Evolutionary conservation across 140 eudicot genomes (phyloP).

Genomic region (Bidens hawaiensis): DNA sequence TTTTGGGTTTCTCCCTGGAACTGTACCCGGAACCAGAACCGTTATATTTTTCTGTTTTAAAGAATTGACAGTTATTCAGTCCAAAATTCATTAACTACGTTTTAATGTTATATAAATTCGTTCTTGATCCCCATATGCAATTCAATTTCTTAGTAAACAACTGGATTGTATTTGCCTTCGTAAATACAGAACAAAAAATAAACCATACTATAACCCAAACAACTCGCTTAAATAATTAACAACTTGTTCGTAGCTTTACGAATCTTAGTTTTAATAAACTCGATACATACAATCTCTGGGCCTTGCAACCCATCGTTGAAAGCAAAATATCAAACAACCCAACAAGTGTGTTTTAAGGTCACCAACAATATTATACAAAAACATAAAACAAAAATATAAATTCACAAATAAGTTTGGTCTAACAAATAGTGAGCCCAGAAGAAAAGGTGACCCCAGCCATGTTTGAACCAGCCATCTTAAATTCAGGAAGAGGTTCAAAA

Average conservation of each 20-base stretch:
- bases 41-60: too few species aligned
- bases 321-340: not conserved
- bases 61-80: too few species aligned
- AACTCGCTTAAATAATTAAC: too few species aligned
- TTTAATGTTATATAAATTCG: too few species aligned
- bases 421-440: conserved; percentile 49
- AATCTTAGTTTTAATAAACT: not conserved
- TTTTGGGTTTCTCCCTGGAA: too few species aligned
- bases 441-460: conserved; percentile 70
- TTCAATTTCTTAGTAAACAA: too few species aligned
- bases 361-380: conserved; percentile 22
- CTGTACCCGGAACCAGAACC: too few species aligned
- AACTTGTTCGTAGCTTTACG: not conserved
- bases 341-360: conserved; percentile 6
- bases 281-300: conserved; percentile 1
- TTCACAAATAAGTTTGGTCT: conserved; percentile 11
- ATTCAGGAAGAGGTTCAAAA: conserved; percentile 52
- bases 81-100: too few species aligned
- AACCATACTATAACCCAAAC: too few species aligned
- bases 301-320: not conserved
- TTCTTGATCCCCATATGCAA: too few species aligned
- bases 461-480: conserved; percentile 58
- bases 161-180: too few species aligned
- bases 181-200: too few species aligned
- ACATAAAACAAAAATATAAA: conserved; percentile 2